Evolutionary conservation across 352 stramenopile genomes (phyloP), one percentile per base, ranked within the genome.

Genomic region (Pythium aquatile): DNA sequence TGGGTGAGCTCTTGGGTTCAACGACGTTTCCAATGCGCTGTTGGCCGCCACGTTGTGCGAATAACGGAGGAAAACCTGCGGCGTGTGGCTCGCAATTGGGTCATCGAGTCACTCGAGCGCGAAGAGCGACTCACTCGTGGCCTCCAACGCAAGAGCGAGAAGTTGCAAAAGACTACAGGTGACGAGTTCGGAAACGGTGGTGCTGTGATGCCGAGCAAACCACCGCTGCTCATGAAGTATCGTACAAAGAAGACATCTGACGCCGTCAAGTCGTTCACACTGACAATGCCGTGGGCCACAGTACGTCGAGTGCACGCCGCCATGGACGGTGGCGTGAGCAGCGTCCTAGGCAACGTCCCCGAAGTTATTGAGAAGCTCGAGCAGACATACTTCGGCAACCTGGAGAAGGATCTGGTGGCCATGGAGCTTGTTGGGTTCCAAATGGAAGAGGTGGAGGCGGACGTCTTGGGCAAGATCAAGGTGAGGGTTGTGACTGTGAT

Each of bases 1-100:
- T 69, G 52, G 51, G 61, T 75, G 29, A 64, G 72, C 55, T 68
- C 58, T 2, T 78, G 72, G 72, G 26, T 78, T 40, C 72, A 78
- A 42, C 65, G 69, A 16, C 64, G 61, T 14, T 78, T 74, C 66
- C 72, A 78, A 59, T 78, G 72, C 42, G 35, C 74, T 9, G 53
- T 78, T 20, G 72, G 57, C 6, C 58, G 66, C 7, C 68, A 76
- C 30, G 54, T 62, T 20, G 57, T 75, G 26, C 60, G 58, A 24
- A 55, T 78, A 30, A 65, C 46, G 8, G 63, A 49, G 20, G 63
- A 66, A 24, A 69, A 59, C 40, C 67, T 74, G 28, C 57, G 64
- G 35, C 57, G 57, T 26, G 53, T 65, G 29, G 37, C 64, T 26
- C 57, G 57, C 29, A 59, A 58, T 26, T 62, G 53, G 53, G 47